Percentiles rank a stretch among this genome's conserved stretches.
Evolutionary conservation across 306 rosid genomes (phyloP).

Genomic region (Phaseolus lunatus): DNA sequence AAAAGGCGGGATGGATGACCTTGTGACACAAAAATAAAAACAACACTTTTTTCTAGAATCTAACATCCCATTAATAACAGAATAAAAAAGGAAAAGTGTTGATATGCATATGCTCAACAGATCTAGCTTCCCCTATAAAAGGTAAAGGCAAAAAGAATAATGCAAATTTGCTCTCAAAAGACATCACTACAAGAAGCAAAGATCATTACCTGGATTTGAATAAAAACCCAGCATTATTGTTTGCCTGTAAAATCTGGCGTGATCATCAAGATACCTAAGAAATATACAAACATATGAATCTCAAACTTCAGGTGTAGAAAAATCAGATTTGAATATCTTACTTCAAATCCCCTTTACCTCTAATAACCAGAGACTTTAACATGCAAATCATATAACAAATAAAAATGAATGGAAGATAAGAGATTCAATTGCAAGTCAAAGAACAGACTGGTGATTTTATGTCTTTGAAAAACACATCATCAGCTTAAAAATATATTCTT

Average conservation of each 20-base stretch:
- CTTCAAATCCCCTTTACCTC: background rate
- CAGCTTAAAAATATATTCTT: background rate
- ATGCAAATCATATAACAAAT: constrained; percentile 33
- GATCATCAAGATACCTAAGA: constrained; percentile 76
- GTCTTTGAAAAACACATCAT: constrained; percentile 17
- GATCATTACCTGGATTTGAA: constrained; percentile 72
- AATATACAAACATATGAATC: constrained; percentile 37
- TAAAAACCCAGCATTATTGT: constrained; percentile 73
- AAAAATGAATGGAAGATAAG: constrained; percentile 31
- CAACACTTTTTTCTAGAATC: constrained; percentile 25
- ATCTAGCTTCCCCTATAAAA: constrained; percentile 16
- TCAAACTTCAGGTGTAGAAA: constrained; percentile 15
- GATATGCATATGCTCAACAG: constrained; percentile 15
- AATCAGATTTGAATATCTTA: constrained; percentile 13
- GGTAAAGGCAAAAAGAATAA: constrained; percentile 16
- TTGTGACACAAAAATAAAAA: constrained; percentile 14
- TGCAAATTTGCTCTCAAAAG: constrained; percentile 18
- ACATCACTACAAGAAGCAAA: constrained; percentile 22
- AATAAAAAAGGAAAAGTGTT: constrained; percentile 4
- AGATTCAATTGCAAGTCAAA: constrained; percentile 34
- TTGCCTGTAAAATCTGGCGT: constrained; percentile 84
- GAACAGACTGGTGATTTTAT: background rate
- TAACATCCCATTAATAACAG: constrained; percentile 33
- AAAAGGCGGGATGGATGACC: constrained; percentile 22
- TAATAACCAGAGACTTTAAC: constrained; percentile 26